phyloP scores from a whole-genome alignment of 805 yeast genomes.

The Martiniozyma abietophila region DNA sequence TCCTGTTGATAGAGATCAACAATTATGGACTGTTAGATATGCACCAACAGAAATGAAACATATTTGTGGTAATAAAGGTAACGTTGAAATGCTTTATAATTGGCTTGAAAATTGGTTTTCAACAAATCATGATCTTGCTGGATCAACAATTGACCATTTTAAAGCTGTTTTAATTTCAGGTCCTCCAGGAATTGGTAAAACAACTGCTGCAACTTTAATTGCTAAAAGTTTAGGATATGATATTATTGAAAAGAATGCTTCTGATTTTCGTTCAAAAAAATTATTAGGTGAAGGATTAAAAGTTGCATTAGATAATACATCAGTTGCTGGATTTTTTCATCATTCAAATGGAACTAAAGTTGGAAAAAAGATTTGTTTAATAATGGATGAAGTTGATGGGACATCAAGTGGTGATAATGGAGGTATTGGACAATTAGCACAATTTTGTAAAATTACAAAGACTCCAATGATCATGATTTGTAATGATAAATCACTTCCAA shows the following conservation, averaged over 20 bases:
- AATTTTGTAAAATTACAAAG: conserved; percentile 72
- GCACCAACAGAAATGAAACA: conserved; percentile 75
- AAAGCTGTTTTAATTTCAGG: conserved; percentile 84
- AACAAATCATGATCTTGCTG: conserved; percentile 38
- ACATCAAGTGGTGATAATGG: conserved; percentile 99
- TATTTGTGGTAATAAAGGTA: conserved; percentile 85
- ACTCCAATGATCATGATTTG: conserved; percentile 91
- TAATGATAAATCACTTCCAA: conserved; percentile 85
- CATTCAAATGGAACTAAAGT: conserved; percentile 12
- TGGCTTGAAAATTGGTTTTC: conserved; percentile 80
- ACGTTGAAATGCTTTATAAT: conserved; percentile 49
- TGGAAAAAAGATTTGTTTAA: conserved; percentile 55
- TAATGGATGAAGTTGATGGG: conserved; percentile 99
- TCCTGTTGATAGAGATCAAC: conserved; percentile 23
- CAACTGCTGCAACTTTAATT: conserved; percentile 71
- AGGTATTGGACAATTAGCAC: conserved; percentile 91
- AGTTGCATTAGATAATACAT: conserved; percentile 67
- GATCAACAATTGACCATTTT: conserved; percentile 57
- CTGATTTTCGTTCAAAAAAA: conserved; percentile 84
- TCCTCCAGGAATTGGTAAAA: conserved; percentile 82
- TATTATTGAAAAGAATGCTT: conserved; percentile 69
- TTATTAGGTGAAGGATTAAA: conserved; percentile 61
- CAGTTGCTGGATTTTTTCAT: conserved; percentile 70
- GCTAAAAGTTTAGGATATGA: conserved; percentile 66
- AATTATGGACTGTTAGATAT: conserved; percentile 87